These are phyloP conservation scores for Aspergillus ochraceus DNA, from an alignment of 2,329 filamentous ascomycete genomes.

Conservation along the genomic window DNA sequence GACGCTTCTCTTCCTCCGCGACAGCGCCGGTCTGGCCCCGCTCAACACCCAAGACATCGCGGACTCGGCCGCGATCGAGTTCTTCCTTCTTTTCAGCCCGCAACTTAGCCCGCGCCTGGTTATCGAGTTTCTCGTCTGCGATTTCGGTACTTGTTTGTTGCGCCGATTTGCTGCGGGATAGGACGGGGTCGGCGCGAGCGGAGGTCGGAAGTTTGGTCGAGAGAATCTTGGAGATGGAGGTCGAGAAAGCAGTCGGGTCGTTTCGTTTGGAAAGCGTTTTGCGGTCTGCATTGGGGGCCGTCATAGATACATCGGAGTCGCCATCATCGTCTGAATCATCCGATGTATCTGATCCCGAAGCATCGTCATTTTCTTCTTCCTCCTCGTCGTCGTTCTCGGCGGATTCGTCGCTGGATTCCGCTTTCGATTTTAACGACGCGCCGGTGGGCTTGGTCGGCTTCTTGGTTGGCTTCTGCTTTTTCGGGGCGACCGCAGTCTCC, in stretches of 20 bases:
- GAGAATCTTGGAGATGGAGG: constrained; percentile 89
- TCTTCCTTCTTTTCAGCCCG: constrained; percentile 77
- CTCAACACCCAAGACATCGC: constrained; percentile 74
- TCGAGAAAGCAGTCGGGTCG: constrained; percentile 87
- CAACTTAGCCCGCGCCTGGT: constrained; percentile 75
- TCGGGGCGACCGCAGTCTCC: constrained; percentile 23
- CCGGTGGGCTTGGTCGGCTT: constrained; percentile 20
- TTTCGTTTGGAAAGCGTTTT: constrained; percentile 68
- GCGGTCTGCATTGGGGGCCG: constrained; percentile 43
- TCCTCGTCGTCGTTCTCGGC: constrained; percentile 26
- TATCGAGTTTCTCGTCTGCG: constrained; percentile 74
- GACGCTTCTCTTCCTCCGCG: constrained; percentile 70
- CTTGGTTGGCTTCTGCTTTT: constrained; percentile 19
- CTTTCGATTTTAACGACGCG: constrained; percentile 18
- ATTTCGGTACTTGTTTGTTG: constrained; percentile 70
- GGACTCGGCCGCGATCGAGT: constrained; percentile 82
- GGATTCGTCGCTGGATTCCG: constrained; percentile 18
- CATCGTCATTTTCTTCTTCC: constrained; percentile 23
- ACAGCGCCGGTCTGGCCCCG: constrained; percentile 53
- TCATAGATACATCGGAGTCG: constrained; percentile 42
- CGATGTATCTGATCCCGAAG: constrained; percentile 5
- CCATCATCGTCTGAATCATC: constrained; percentile 37
- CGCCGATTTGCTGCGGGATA: constrained; percentile 77
- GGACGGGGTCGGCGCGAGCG: constrained; percentile 84
- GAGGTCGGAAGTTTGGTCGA: constrained; percentile 80